Conservation (phyloP, 164 flowering plant genomes). For the Annona squamosa region DNA sequence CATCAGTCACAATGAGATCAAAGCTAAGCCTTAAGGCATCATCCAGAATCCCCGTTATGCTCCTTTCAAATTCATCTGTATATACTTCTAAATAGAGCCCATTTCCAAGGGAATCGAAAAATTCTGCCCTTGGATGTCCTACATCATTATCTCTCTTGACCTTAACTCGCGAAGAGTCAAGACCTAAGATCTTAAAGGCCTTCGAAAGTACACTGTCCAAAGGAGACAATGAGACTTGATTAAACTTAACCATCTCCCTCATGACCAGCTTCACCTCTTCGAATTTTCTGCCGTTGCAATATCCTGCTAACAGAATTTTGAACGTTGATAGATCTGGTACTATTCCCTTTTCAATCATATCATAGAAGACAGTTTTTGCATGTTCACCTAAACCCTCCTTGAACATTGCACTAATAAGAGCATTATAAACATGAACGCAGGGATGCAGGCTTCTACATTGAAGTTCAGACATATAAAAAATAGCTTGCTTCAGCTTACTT, state of each 20-base stretch:
- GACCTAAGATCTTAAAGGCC: conserved; percentile 53
- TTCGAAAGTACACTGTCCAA: conserved; percentile 49
- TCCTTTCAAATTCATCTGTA: conserved; percentile 50
- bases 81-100: conserved; percentile 87
- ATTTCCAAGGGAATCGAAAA: conserved; percentile 77
- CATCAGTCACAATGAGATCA: conserved; percentile 31
- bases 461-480: conserved; percentile 57
- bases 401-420: conserved; percentile 60
- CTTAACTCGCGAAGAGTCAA: conserved; percentile 43
- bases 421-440: conserved; percentile 47
- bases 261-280: conserved; percentile 51
- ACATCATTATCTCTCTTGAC: conserved; percentile 66
- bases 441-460: conserved; percentile 54
- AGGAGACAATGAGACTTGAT: conserved; percentile 32
- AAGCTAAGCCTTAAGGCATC: conserved; percentile 57
- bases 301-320: conserved; percentile 76
- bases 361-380: conserved; percentile 43
- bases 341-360: conserved; percentile 54
- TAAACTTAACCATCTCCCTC: conserved; percentile 42
- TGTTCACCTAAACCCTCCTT: conserved; percentile 55
- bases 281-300: conserved; percentile 60
- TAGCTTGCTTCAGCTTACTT: conserved; percentile 55
- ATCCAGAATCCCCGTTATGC: conserved; percentile 37
- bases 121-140: conserved; percentile 48
- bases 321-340: conserved; percentile 41